Evolutionary conservation across 2,329 filamentous ascomycete genomes (phyloP).

Genomic region (Penicillium digitatum): DNA sequence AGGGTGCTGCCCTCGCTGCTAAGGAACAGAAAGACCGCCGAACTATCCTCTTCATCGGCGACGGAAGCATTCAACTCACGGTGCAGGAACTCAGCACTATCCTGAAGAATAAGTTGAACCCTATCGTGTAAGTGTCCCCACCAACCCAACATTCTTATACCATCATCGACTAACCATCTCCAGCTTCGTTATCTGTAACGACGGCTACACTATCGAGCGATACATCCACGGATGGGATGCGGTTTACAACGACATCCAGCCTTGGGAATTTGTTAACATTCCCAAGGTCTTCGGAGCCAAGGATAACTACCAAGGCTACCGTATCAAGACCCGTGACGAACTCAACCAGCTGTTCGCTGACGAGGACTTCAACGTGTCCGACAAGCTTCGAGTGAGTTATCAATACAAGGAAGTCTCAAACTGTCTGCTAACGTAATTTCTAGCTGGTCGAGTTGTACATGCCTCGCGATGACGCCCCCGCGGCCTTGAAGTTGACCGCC

Average conservation of each 20-base stretch:
- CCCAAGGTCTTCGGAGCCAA: conserved; percentile 64
- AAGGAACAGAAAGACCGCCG: conserved; percentile 62
- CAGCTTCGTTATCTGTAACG: conserved; percentile 75
- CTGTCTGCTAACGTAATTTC: conserved; percentile 35
- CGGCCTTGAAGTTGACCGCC: conserved; percentile 65
- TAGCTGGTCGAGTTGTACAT: conserved; percentile 81
- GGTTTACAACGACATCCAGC: conserved; percentile 73
- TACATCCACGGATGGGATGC: conserved; percentile 81
- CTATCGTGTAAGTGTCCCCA: conserved; percentile 62
- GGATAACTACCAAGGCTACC: conserved; percentile 58
- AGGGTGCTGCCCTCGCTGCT: conserved; percentile 69
- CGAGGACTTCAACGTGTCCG: conserved; percentile 57
- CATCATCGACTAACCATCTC: conserved; percentile 32
- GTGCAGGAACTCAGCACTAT: conserved; percentile 82
- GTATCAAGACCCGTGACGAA: conserved; percentile 66
- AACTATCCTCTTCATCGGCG: conserved; percentile 82
- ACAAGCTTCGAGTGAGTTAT: conserved; percentile 40
- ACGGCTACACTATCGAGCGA: conserved; percentile 85
- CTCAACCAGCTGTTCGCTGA: conserved; percentile 63
- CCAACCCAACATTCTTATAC: neutral
- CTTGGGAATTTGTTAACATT: conserved; percentile 69
- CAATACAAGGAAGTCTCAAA: neutral
- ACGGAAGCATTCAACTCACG: conserved; percentile 81
- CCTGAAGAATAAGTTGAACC: conserved; percentile 67
- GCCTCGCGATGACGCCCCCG: conserved; percentile 72